Evolutionary conservation across 1,139 yeast species (phyloP).

Genomic region (Candida mesenterica): DNA sequence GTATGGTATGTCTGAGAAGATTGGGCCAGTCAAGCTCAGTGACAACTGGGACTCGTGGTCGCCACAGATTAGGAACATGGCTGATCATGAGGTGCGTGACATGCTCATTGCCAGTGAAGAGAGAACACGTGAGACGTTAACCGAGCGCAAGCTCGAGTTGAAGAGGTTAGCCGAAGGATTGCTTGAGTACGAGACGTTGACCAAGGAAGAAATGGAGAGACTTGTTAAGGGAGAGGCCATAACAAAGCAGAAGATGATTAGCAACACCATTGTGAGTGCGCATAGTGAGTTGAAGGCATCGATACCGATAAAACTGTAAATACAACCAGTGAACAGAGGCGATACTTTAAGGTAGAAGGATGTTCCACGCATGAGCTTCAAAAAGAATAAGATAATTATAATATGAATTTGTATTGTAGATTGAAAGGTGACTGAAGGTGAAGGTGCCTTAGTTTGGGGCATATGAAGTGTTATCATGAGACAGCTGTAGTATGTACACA

Average conservation of each 20-base stretch:
- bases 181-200: constrained; percentile 91
- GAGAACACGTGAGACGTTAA: constrained; percentile 70
- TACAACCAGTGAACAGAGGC: neutral
- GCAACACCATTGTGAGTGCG: constrained; percentile 65
- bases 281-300: neutral
- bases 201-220: constrained; percentile 85
- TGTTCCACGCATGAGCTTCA: too few species aligned
- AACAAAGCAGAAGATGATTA: constrained; percentile 61
- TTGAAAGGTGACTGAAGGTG: too few species aligned
- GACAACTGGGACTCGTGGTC: constrained; percentile 97
- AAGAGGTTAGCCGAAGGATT: constrained; percentile 89
- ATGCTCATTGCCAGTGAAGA: constrained; percentile 72
- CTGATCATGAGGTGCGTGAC: constrained; percentile 87
- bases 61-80: constrained; percentile 78
- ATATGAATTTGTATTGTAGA: too few species aligned
- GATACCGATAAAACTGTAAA: constrained; percentile 1
- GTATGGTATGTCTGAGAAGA: constrained; percentile 92
- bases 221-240: constrained; percentile 77
- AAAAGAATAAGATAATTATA: too few species aligned
- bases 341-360: too few species aligned
- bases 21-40: constrained; percentile 87
- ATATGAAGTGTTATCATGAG: too few species aligned
- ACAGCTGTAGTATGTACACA: too few species aligned
- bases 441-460: too few species aligned
- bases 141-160: constrained; percentile 65